Evolutionary conservation across 1,284 basidiomycete genomes (phyloP).

Genomic region (Earliella scabrosa): DNA sequence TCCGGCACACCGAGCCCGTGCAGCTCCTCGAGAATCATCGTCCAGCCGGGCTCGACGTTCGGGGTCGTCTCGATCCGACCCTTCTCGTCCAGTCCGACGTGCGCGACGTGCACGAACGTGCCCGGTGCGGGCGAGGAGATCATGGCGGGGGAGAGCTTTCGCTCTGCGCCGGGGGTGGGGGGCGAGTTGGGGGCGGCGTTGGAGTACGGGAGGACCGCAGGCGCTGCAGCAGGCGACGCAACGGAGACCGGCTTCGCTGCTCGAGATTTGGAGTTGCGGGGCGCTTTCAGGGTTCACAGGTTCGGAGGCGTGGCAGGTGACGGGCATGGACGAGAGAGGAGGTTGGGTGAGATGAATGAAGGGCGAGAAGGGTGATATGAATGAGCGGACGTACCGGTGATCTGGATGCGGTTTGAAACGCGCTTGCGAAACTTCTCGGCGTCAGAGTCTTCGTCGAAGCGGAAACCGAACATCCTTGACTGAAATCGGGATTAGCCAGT

Average conservation of each 20-base stretch:
- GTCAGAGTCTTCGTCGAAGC: constrained; percentile 70
- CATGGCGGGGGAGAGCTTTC: constrained; percentile 49
- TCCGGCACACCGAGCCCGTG: constrained; percentile 61
- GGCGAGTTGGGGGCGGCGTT: background rate
- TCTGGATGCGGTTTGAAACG: constrained; percentile 37
- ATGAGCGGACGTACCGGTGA: constrained; percentile 19
- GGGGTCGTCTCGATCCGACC: constrained; percentile 72
- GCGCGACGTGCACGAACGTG: constrained; percentile 87
- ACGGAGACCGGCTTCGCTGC: constrained; percentile 9
- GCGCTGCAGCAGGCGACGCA: constrained; percentile 12
- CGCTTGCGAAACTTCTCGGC: constrained; percentile 57
- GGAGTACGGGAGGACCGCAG: background rate
- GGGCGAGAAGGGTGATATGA: background rate
- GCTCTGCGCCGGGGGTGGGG: background rate
- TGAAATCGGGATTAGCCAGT: constrained; percentile 33
- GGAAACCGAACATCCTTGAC: constrained; percentile 82
- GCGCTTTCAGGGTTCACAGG: constrained; percentile 11
- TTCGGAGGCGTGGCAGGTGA: background rate
- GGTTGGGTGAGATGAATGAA: constrained; percentile 4
- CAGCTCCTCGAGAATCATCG: constrained; percentile 65
- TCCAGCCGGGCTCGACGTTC: constrained; percentile 82
- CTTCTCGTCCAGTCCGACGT: constrained; percentile 80
- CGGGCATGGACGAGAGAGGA: too few relatives aligned
- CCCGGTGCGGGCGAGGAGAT: constrained; percentile 77
- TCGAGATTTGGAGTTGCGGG: constrained; percentile 12